Evolutionary conservation across 129 eudicot genomes (phyloP), one percentile per base, ranked within the genome.

Genomic region (Arctium minus): DNA sequence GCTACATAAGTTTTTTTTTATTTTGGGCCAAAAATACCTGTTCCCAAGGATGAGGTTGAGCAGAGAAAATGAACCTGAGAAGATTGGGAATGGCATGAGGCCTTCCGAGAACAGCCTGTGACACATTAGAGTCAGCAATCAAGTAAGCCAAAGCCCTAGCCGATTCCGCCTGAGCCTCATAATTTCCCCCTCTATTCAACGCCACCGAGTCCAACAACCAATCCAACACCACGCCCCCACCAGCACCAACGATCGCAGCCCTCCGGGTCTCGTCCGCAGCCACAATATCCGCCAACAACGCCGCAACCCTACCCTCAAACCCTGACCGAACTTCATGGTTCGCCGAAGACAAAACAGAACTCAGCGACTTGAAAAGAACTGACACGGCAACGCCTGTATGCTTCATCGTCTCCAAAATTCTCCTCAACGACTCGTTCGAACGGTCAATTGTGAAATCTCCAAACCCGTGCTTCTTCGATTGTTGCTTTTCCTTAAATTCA

Each of bases 81-180:
- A 96, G 87, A 83, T 88, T 86, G 0, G 96, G 93, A 73, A 96
- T 90, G 5, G 94, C 96, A 74, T 73, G 82, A 30, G 99, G 97
- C 79, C 98, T 75, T 8, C 79, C 83, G 5, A 96, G 88, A 76
- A 96, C 98, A 1, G 73, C 81, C 83, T 83, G 84, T 7, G 91
- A 75, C 32, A 93, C 97, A 87, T 86, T 89, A 13, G 90, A 85
- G 76, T 96, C 99, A 30, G 99, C 96, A 81, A 96, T 90, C 76
- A 96, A 85, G 84, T 89, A 93, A 29, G 99, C 99, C 93, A 96
- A 81, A 29, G 99, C 99, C 90, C 99, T 85, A 8, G 97, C 99
- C 0, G 99, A 85, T 84, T 96, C 99, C 0, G 91, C 93, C 87
- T 93, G 97, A 1, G 94, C 87, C 27, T 86, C 94, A 62, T 70